Evolutionary conservation across 2,329 filamentous ascomycete species (phyloP).

Genomic region (Geosmithia putterillii): DNA sequence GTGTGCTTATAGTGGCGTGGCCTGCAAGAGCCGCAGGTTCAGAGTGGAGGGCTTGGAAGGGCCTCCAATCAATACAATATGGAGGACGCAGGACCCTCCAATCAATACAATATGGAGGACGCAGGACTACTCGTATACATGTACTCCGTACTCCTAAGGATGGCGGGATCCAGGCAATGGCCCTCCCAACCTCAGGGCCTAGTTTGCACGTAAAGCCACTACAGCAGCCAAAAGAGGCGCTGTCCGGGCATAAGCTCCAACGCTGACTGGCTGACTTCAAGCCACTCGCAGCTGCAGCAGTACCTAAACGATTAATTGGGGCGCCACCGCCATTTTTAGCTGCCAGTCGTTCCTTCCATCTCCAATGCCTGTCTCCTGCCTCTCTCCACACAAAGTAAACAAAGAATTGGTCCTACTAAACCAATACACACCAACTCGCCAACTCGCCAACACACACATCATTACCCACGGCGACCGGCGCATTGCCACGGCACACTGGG

Average conservation of each 20-base stretch:
- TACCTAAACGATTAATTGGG: not conserved
- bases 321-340: not conserved
- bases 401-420: not conserved
- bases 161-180: too few relatives aligned
- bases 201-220: too few relatives aligned
- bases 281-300: not conserved
- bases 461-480: not conserved
- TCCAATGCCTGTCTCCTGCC: too few relatives aligned
- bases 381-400: not conserved
- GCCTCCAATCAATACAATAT: too few relatives aligned
- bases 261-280: not conserved
- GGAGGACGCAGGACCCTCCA: too few relatives aligned
- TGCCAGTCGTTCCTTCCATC: not conserved
- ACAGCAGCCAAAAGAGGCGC: not conserved
- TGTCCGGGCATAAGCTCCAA: not conserved
- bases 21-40: too few relatives aligned
- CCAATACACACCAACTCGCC: not conserved
- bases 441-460: not conserved
- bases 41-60: too few relatives aligned
- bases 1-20: too few relatives aligned
- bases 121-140: too few relatives aligned
- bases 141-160: too few relatives aligned
- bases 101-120: not conserved
- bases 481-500: too few relatives aligned
- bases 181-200: too few relatives aligned